Base-by-base conservation (phyloP, 495 filamentous ascomycete genomes). In the Neurospora pannonica region DNA sequence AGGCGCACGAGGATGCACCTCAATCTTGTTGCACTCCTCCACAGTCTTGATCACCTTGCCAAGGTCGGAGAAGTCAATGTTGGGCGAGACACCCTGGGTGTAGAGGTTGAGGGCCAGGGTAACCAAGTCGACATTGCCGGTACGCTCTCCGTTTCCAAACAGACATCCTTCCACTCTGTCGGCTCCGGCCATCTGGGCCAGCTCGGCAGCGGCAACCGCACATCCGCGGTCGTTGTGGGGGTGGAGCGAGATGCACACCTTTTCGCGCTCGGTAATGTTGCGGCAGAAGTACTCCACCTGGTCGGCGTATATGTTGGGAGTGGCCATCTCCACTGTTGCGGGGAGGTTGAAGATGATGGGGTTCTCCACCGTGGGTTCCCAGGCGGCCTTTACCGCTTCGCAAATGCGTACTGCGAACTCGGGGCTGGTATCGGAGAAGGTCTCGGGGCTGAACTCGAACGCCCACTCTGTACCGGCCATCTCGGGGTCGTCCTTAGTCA, bases 321-420 rank as follows among this genome's bases (percentile, higher is more conserved):
- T 99, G 3, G 94, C 84, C 92, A 98, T 92, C 83, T 98, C 96
- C 24, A 99, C 96, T 0, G 96, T 98, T 9, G 96, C 96, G 11
- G 96, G 96, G 38, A 99, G 88, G 83, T 99, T 99, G 88, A 99
- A 98, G 80, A 99, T 95, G 78, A 99, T 96, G 19, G 92, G 93
- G 78, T 92, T 91, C 80, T 95, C 88, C 24, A 84, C 90, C 0
- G 90, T 89, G 7, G 96, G 95, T 71, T 86, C 95, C 96, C 96
- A 99, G 1, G 94, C 95, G n/a, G 86, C 90, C 87, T 98, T 98
- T 74, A 98, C 95, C 36, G 95, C 95, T 81, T 97, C 93, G 81
- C 96, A 99, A 39, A 98, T 89, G 78, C 90, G 81, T 31, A 98
- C 84, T 11, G 91, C 92, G 79, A 92, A 98, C 36, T 95, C 94